A percentile compares a stretch with the other conserved stretches of the same genome.
phyloP scores from a whole-genome alignment of 2,329 filamentous ascomycete species.

The Paracoccidioides lutzii region DNA sequence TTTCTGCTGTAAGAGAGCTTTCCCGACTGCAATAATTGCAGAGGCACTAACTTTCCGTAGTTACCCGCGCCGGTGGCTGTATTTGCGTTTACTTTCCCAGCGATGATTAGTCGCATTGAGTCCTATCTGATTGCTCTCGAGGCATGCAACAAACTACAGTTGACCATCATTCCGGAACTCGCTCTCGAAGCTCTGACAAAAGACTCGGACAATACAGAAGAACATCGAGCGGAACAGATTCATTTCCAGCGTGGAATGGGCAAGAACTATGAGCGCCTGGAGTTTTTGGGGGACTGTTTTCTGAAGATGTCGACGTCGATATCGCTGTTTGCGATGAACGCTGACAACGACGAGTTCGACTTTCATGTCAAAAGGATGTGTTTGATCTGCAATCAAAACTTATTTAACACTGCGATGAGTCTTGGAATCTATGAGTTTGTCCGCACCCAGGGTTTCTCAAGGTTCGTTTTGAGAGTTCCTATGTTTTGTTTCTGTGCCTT shows the following conservation, averaged over 20 bases:
- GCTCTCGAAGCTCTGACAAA: slow-evolving; percentile 88
- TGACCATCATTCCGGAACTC: slow-evolving; percentile 53
- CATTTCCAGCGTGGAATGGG: slow-evolving; percentile 80
- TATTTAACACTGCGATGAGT: slow-evolving; percentile 63
- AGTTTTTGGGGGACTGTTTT: slow-evolving; percentile 87
- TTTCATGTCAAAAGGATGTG: slow-evolving; percentile 87
- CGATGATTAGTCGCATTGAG: slow-evolving; percentile 74
- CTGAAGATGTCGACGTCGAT: slow-evolving; percentile 94
- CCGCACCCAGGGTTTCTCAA: slow-evolving; percentile 68
- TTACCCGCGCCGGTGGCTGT: slow-evolving; percentile 56
- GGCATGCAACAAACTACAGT: slow-evolving; percentile 50
- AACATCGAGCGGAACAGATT: slow-evolving; percentile 53
- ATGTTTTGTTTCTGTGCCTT: not conserved
- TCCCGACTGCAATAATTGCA: not conserved
- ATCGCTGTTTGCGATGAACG: slow-evolving; percentile 63
- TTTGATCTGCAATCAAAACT: slow-evolving; percentile 79
- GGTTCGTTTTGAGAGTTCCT: slow-evolving; percentile 28
- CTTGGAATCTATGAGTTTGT: slow-evolving; percentile 59
- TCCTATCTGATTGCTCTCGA: slow-evolving; percentile 69
- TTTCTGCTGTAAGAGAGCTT: slow-evolving; percentile 54
- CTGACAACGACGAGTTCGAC: slow-evolving; percentile 67
- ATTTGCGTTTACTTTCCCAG: slow-evolving; percentile 65
- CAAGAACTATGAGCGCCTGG: slow-evolving; percentile 84
- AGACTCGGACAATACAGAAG: slow-evolving; percentile 71
- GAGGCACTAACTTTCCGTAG: slow-evolving; percentile 28